Percentiles rank a stretch among this genome's conserved stretches.
Evolutionary conservation across 78 protist species (phyloP).

Genomic region (Trichosphaerium sp.): DNA sequence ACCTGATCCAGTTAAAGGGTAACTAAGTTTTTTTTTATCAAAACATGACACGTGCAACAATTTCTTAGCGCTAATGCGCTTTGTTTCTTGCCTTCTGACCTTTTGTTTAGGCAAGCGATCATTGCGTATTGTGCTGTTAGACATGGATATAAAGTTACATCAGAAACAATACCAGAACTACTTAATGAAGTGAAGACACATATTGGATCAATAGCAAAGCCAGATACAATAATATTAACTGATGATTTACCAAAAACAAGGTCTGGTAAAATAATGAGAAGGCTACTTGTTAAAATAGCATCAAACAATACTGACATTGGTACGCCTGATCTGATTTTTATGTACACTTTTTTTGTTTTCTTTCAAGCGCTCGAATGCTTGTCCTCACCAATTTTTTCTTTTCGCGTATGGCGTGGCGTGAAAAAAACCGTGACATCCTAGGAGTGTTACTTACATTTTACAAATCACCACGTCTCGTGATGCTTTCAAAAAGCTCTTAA

Average conservation of each 20-base stretch:
- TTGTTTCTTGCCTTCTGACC: neutral
- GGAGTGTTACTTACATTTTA: too few species aligned
- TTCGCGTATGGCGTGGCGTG: too few species aligned
- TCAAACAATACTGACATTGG: slow-evolving; percentile 8
- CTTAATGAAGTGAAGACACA: too few species aligned
- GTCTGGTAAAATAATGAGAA: slow-evolving; percentile 83
- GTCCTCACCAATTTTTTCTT: too few species aligned
- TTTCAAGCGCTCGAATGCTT: too few species aligned
- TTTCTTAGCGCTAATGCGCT: neutral
- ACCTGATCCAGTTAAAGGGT: slow-evolving; percentile 50
- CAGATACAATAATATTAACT: slow-evolving; percentile 51
- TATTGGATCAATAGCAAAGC: slow-evolving; percentile 56
- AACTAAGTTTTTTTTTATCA: neutral
- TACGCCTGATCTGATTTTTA: too few species aligned
- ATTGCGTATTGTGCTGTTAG: slow-evolving; percentile 16
- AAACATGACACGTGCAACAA: neutral
- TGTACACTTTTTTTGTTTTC: too few species aligned
- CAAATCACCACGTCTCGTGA: too few species aligned
- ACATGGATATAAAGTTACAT: too few species aligned
- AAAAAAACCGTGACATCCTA: too few species aligned
- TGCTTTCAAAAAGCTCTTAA: too few species aligned
- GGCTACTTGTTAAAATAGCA: slow-evolving; percentile 80
- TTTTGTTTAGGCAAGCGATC: slow-evolving; percentile 14
- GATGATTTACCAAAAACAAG: slow-evolving; percentile 80
- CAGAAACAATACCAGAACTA: too few species aligned